Evolutionary conservation across 805 yeast genomes (phyloP).

Genomic region (Yamadazyma kitorensis): DNA sequence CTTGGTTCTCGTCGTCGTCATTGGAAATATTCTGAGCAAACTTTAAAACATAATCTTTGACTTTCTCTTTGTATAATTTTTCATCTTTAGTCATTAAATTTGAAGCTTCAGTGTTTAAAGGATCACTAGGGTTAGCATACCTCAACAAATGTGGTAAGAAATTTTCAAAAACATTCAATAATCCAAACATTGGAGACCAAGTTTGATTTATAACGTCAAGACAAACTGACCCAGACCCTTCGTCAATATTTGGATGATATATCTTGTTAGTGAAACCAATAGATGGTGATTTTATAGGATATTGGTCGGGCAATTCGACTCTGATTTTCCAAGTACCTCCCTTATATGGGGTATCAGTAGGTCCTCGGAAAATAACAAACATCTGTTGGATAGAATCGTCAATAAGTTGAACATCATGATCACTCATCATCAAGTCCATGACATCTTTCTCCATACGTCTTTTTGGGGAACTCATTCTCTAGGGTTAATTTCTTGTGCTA

Average conservation of each 20-base stretch:
- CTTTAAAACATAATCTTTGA: slow-evolving; percentile 67
- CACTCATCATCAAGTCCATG: slow-evolving; percentile 95
- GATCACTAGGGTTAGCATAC: slow-evolving; percentile 94
- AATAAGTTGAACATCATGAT: slow-evolving; percentile 79
- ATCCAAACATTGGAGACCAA: slow-evolving; percentile 97
- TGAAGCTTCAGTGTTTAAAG: slow-evolving; percentile 88
- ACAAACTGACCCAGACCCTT: slow-evolving; percentile 86
- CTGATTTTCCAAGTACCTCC: slow-evolving; percentile 88
- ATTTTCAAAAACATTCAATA: slow-evolving; percentile 85
- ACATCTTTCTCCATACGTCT: slow-evolving; percentile 92
- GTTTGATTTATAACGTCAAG: slow-evolving; percentile 95
- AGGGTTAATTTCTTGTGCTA: slow-evolving; percentile 1
- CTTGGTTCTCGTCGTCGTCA: slow-evolving; percentile 42
- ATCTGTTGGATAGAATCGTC: slow-evolving; percentile 82
- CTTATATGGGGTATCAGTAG: slow-evolving; percentile 76
- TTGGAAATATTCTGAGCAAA: slow-evolving; percentile 44
- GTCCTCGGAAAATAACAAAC: slow-evolving; percentile 81
- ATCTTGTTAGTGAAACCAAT: slow-evolving; percentile 90
- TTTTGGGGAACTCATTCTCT: slow-evolving; percentile 54
- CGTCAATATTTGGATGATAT: slow-evolving; percentile 94
- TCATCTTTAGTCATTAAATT: slow-evolving; percentile 70
- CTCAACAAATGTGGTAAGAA: slow-evolving; percentile 88
- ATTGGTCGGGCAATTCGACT: slow-evolving; percentile 92
- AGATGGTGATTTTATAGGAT: slow-evolving; percentile 94
- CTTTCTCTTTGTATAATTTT: slow-evolving; percentile 61